Base-by-base conservation (phyloP, 2,329 filamentous ascomycete genomes). In the Epicoccum nigrum region DNA sequence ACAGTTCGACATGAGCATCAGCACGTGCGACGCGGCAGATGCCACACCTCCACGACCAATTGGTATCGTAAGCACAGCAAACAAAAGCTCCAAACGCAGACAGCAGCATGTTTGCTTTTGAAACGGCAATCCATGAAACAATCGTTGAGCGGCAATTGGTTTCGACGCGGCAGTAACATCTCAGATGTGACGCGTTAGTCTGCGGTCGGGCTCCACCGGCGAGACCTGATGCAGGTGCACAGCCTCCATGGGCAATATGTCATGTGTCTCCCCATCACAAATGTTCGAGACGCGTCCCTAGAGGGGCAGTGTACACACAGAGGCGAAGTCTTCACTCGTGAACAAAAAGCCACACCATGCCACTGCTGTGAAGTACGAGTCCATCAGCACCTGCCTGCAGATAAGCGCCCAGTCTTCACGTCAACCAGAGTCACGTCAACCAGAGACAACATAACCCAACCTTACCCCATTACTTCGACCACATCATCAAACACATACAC, bases 221-320 rank as follows among this genome's bases (percentile, higher is more conserved):
- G n/a, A 33, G 31, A 16, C n/a, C 15, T 17, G 13, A 21, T n/a
- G n/a, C n/a, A n/a, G 4, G 31, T 48, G 53, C 43, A 45, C 52
- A 55, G 53, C 47, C 47, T 45, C 48, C 31, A n/a, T n/a, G n/a
- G n/a, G n/a, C n/a, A n/a, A n/a, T n/a, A n/a, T n/a, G n/a, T n/a
- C n/a, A n/a, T n/a, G n/a, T n/a, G n/a, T n/a, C n/a, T n/a, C n/a
- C n/a, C n/a, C n/a, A n/a, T n/a, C n/a, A 11, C 25, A 37, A 17
- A n/a, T 30, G 12, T 16, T 46, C 43, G 48, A 52, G 20, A 32
- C 48, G 35, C 53, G 23, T 44, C 40, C 25, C 16, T 31, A 53
- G 39, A n/a, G 50, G 28, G 44, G 50, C 50, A 54, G 50, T 54
- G 44, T 48, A 43, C 16, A 17, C 39, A 23, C 8, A 17, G 50